phyloP scores from a whole-genome alignment of 106 monocot species.

The Iris macrosiphon region DNA sequence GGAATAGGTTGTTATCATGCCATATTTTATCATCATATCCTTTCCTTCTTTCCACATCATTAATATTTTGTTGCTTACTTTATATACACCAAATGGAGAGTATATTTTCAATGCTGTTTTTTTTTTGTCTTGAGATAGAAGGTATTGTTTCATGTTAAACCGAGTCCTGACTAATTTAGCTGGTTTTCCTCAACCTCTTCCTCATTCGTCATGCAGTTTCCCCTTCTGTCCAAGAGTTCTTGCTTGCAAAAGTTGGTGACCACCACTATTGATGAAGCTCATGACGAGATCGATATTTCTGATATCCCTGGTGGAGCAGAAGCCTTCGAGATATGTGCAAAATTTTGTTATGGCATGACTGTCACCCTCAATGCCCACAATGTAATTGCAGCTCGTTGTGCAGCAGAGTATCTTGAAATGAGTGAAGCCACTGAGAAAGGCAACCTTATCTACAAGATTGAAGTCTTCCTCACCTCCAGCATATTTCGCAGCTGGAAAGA shows the following conservation, averaged over 20 bases:
- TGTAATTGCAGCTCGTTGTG: conserved; percentile 38
- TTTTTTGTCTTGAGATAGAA: too few species aligned
- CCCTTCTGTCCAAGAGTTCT: conserved; percentile 44
- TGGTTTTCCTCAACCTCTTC: too few species aligned
- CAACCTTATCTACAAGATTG: conserved; percentile 46
- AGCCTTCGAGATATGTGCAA: conserved; percentile 48
- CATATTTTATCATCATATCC: too few species aligned
- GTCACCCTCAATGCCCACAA: conserved; percentile 52
- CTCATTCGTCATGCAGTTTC: too few species aligned
- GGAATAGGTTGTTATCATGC: too few species aligned
- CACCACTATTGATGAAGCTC: conserved; percentile 3
- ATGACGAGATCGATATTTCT: conserved; percentile 28
- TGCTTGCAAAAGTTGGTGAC: conserved; percentile 28
- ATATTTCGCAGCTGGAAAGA: conserved; percentile 51
- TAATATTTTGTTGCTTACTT: too few species aligned
- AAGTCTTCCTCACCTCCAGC: conserved; percentile 36
- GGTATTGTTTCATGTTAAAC: too few species aligned
- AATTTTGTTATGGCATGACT: conserved; percentile 52
- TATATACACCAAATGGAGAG: neutral
- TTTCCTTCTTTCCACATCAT: too few species aligned
- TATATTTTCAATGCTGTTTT: too few species aligned
- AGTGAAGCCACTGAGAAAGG: conserved; percentile 33
- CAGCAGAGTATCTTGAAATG: conserved; percentile 58
- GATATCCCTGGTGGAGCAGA: conserved; percentile 45
- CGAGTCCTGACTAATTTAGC: too few species aligned